Evolutionary conservation across 2,329 filamentous ascomycete species (phyloP), one percentile per base, ranked within the genome.

Genomic region (Phaeosphaeria sp.): DNA sequence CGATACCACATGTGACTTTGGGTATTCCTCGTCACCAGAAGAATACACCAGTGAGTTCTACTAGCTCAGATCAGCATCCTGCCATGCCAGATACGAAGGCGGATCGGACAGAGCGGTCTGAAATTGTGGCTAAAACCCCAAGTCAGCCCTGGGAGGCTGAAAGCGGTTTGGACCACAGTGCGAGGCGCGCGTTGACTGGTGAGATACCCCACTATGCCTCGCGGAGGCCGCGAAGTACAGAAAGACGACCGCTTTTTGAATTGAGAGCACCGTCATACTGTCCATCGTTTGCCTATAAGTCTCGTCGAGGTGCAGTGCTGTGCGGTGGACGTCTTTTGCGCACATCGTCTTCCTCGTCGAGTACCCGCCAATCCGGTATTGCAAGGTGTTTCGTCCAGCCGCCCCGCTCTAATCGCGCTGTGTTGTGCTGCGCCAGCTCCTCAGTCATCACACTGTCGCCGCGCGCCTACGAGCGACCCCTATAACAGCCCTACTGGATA

Each of bases 391-490:
- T 51, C 49, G 49, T 43, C 40, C 11, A 53, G 44, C 44, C 51
- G 51, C 50, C 50, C 60, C 58, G 61, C 58, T 55, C 46, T 53
- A 59, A 56, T 56, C 58, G 49, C 33, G 33, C 49, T 53, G 54
- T 46, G 45, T 53, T 46, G 42, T 46, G 42, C 42, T 53, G 50
- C 30, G 27, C 42, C 43, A 43, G 49, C 50, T 25, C 27, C 42
- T 57, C 59, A 63, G 65, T 63, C 67, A 65, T 73, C 68, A 66
- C 65, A 59, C 51, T 44, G 53, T 58, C 60, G 65, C 66, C 66
- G 66, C 69, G 68, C 70, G 69, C 67, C 65, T 73, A 72, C 30
- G 55, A 62, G 59, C 58, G 36, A 46, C 55, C 60, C 61, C 51
- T 66, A 64, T 65, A 69, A 58, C 66, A 51, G 51, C 51, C 17